Evolutionary conservation across 176 grass and related monocot genomes (phyloP).

Genomic region (Olyra latifolia): DNA sequence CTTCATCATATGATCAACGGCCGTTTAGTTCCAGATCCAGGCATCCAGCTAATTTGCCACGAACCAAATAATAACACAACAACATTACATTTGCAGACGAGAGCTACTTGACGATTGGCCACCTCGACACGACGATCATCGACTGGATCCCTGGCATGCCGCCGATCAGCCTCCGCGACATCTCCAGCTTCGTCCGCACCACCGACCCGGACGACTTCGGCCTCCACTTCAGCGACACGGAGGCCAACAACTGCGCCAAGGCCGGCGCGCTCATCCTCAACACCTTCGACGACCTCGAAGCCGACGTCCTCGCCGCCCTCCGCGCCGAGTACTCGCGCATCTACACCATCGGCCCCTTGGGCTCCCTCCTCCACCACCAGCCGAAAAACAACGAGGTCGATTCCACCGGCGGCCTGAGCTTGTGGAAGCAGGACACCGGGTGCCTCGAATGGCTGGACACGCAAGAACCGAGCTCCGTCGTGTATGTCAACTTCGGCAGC

Average conservation of each 20-base stretch:
- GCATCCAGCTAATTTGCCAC: no score
- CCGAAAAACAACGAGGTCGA: neutral
- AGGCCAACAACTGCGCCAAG: constrained; percentile 32
- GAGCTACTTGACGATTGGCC: constrained; percentile 39
- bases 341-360: constrained; percentile 42
- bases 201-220: constrained; percentile 34
- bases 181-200: constrained; percentile 59
- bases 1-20: no score
- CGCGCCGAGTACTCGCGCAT: constrained; percentile 7
- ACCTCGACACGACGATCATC: constrained; percentile 37
- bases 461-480: constrained; percentile 22
- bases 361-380: neutral
- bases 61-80: no score
- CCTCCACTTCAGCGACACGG: constrained; percentile 19
- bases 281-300: constrained; percentile 52
- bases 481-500: constrained; percentile 69
- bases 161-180: constrained; percentile 43
- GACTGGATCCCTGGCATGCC: constrained; percentile 47
- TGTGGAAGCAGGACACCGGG: constrained; percentile 46
- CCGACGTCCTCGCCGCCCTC: constrained; percentile 31
- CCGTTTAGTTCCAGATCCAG: no score
- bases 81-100: constrained; percentile 46
- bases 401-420: constrained; percentile 15
- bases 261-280: constrained; percentile 52
- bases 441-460: constrained; percentile 48